A percentile compares a stretch with the other conserved stretches of the same genome.
These are phyloP conservation scores for Paradendryphiella salina DNA, from an alignment of 2,329 filamentous ascomycete genomes.

Conservation along the genomic window DNA sequence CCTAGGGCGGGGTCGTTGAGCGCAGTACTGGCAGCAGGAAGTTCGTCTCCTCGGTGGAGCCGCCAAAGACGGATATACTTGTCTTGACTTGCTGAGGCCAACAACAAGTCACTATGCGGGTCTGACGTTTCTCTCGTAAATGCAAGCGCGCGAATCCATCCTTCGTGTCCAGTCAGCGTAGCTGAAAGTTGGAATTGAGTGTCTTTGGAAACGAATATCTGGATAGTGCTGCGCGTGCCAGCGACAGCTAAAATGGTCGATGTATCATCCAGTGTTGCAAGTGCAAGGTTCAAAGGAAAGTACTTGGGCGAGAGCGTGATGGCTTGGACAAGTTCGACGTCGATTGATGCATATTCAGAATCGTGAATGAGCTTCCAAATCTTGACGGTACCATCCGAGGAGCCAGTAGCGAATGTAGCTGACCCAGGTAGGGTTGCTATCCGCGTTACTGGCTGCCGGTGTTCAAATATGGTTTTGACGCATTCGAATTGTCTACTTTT, in stretches of 20 bases:
- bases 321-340: slow-evolving; percentile 49
- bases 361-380: slow-evolving; percentile 66
- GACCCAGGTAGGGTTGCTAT: slow-evolving; percentile 54
- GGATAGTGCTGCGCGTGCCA: slow-evolving; percentile 80
- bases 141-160: slow-evolving; percentile 86
- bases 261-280: slow-evolving; percentile 63
- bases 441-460: slow-evolving; percentile 74
- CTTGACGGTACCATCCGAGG: slow-evolving; percentile 65
- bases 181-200: slow-evolving; percentile 70
- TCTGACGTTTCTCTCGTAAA: slow-evolving; percentile 67
- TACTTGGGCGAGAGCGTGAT: slow-evolving; percentile 75
- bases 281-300: slow-evolving; percentile 76
- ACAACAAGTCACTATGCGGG: slow-evolving; percentile 67
- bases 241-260: slow-evolving; percentile 76
- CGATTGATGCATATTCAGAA: slow-evolving; percentile 30
- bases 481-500: slow-evolving; percentile 45
- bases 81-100: slow-evolving; percentile 95
- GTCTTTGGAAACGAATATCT: slow-evolving; percentile 69
- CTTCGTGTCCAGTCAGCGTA: slow-evolving; percentile 85
- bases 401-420: slow-evolving; percentile 60
- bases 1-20: slow-evolving; percentile 61
- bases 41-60: slow-evolving; percentile 69
- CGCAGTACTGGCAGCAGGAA: slow-evolving; percentile 60
- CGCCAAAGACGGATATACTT: slow-evolving; percentile 96
- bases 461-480: slow-evolving; percentile 61